Base-by-base conservation (phyloP, 78 protist genomes). In the Dictyostelium capitatum region DNA sequence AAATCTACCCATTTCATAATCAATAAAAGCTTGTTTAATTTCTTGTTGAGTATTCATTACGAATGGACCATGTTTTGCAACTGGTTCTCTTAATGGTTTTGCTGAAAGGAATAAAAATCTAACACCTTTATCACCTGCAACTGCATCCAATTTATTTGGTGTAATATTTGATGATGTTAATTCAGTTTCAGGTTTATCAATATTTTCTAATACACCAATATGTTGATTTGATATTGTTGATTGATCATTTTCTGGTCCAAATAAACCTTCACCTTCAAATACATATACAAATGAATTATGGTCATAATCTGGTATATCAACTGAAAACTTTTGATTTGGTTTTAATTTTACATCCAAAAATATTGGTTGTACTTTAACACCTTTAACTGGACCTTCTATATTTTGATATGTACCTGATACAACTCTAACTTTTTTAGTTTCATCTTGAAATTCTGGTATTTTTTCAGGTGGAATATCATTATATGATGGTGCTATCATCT, bases 11-110 rank as follows among this genome's bases (percentile, higher is more conserved):
- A 46, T 23, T 43, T 74, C 28, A 56, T 65, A 97, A 92, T 97
- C 97, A 0, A 3, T 43, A 62, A 78, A 67, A 23, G 97, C 97
- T 82, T 97, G 95, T 43, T 3, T 1, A 64, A 97, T 57, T 92
- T 97, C 98, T 46, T 70, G 65, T 62, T 82, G 37, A 30, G 98
- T 95, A 96, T 91, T 95, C 97, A 97, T 96, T 53, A 97, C 98
- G 28, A 97, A 95, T 11, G 98, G 98, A 4, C 98, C 98, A 32
- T 70, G 54, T 57, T 73, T 67, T 3, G 78, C 95, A 6, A 97
- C 32, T 30, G 96, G 96, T 92, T 96, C 97, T 5, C 50, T 19
- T 23, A 95, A 17, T 20, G 97, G 97, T 84, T 53, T 41, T 4
- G 96, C 98, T 0, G 89, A 92, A 9, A 90, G 9, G 10, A 96